These are phyloP conservation scores for Mrakia blollopis DNA, from an alignment of 768 basidiomycete species.

Conservation along the genomic window DNA sequence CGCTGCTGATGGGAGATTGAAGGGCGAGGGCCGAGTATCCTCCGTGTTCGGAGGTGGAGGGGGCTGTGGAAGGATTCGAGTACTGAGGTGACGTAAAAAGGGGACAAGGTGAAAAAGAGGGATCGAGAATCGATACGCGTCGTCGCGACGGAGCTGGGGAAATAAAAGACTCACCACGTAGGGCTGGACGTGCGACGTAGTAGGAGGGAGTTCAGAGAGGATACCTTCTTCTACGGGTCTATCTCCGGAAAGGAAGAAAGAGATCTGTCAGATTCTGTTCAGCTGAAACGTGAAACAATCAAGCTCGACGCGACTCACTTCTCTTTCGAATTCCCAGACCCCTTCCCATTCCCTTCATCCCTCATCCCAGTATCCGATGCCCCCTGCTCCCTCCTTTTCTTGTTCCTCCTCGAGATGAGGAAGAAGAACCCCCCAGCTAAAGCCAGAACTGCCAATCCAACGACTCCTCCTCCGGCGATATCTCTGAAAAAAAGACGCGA, in stretches of 20 bases:
- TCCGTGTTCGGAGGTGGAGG: neutral
- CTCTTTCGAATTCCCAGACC: neutral
- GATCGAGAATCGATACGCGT: neutral
- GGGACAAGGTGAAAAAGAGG: too few relatives aligned
- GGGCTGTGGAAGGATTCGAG: neutral
- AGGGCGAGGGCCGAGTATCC: too few relatives aligned
- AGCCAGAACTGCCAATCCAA: neutral
- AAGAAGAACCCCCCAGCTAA: neutral
- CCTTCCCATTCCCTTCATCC: neutral
- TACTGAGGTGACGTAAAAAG: too few relatives aligned
- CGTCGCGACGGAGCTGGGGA: neutral
- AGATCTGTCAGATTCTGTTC: neutral
- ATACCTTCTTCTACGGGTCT: neutral
- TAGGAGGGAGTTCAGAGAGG: neutral
- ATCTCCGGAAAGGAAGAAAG: neutral
- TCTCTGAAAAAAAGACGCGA: neutral
- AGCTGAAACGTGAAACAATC: neutral
- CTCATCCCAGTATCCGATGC: neutral
- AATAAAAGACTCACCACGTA: neutral
- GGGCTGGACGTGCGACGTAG: neutral
- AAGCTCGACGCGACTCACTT: neutral
- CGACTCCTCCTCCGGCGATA: neutral
- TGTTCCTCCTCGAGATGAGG: neutral
- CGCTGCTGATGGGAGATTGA: too few relatives aligned
- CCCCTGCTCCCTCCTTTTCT: neutral